Evolutionary conservation across 1,284 basidiomycete species (phyloP).

Genomic region (Pseudozyma tsukubaensis): DNA sequence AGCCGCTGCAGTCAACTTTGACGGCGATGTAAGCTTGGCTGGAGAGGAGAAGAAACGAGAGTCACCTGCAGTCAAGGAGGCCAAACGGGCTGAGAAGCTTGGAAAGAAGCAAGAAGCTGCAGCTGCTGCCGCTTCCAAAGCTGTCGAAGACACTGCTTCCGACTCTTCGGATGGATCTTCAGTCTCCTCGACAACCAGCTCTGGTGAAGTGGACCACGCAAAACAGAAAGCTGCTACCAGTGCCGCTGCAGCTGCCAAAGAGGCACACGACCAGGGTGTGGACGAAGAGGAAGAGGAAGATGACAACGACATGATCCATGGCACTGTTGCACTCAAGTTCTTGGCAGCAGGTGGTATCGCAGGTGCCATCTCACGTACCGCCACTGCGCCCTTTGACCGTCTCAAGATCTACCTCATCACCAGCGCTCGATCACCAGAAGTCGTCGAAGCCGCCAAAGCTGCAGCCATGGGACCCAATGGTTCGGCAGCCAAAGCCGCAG

Average conservation of each 20-base stretch:
- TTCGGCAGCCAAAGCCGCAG: slow-evolving; percentile 46
- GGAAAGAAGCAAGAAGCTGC: slow-evolving; percentile 40
- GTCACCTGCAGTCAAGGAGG: slow-evolving; percentile 50
- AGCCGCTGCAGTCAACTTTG: slow-evolving; percentile 62
- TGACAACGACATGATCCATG: slow-evolving; percentile 74
- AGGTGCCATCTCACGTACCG: slow-evolving; percentile 94
- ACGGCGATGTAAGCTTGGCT: slow-evolving; percentile 64
- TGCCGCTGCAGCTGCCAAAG: slow-evolving; percentile 26
- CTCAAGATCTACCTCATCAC: slow-evolving; percentile 98
- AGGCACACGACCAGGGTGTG: too few species aligned
- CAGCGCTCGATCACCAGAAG: slow-evolving; percentile 67
- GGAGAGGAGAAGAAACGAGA: slow-evolving; percentile 61
- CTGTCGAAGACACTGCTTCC: slow-evolving; percentile 20
- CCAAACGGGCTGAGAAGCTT: slow-evolving; percentile 49
- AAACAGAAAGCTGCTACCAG: slow-evolving; percentile 35
- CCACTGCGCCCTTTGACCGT: slow-evolving; percentile 97
- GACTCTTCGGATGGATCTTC: slow-evolving; percentile 1
- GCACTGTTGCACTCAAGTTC: slow-evolving; percentile 84
- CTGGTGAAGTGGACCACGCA: slow-evolving; percentile 11
- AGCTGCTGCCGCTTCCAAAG: slow-evolving; percentile 30
- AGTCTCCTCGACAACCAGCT: neutral
- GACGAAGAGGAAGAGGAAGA: slow-evolving; percentile 74
- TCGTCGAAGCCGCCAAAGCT: slow-evolving; percentile 26
- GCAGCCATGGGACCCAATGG: too few species aligned
- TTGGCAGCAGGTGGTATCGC: slow-evolving; percentile 93